Evolutionary conservation across 495 filamentous ascomycete species (phyloP).

Genomic region (Aspergillus panamensis): DNA sequence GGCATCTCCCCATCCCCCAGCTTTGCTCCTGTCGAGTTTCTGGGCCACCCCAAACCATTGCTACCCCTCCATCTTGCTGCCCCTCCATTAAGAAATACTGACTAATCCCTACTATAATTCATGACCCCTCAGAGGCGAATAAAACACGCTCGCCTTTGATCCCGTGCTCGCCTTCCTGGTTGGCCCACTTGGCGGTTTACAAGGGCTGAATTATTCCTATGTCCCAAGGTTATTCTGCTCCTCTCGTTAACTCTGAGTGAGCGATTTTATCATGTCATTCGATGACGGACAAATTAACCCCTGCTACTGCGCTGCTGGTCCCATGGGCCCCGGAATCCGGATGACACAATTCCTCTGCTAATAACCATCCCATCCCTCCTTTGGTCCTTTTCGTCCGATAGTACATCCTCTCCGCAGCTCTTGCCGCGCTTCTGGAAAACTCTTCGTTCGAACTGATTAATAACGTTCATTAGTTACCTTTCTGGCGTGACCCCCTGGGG

Average conservation of each 20-base stretch:
- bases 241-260: not conserved
- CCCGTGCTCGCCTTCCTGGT: constrained; percentile 18
- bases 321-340: not conserved
- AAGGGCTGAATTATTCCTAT: constrained; percentile 11
- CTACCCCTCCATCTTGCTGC: not conserved
- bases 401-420: not conserved
- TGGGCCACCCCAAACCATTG: not conserved
- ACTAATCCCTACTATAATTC: not conserved
- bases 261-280: constrained; percentile 10
- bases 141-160: constrained; percentile 5
- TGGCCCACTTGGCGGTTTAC: constrained; percentile 16
- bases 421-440: constrained; percentile 1
- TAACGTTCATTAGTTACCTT: not conserved
- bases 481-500: not conserved
- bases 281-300: not conserved
- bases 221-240: not conserved
- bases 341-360: constrained; percentile 8
- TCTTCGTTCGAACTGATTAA: not conserved
- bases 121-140: constrained; percentile 1
- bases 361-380: not conserved
- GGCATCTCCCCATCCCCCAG: not conserved
- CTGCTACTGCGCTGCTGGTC: not conserved
- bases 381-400: not conserved
- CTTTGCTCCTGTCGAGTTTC: not conserved
- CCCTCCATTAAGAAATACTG: not conserved